Conservation (phyloP, 2,329 filamentous ascomycete genomes). For the Trichoderma endophyticum region DNA sequence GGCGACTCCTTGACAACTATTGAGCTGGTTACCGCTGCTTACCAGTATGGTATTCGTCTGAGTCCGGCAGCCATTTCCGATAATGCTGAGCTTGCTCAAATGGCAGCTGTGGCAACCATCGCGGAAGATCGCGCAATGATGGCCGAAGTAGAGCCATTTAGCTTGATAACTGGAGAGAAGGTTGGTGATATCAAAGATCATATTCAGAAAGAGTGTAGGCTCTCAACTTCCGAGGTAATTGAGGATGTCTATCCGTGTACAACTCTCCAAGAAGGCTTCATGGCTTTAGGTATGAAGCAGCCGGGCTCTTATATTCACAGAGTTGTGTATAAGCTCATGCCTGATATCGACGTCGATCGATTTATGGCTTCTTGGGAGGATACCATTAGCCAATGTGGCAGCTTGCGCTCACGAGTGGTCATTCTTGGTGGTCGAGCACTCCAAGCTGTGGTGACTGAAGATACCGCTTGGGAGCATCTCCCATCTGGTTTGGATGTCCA, state of each 20-base stretch:
- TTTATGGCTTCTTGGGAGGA: conserved; percentile 27
- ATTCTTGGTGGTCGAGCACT: background rate
- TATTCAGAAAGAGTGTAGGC: background rate
- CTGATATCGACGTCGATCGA: background rate
- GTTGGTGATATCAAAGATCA: background rate
- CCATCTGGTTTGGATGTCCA: background rate
- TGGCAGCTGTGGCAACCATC: conserved; percentile 10
- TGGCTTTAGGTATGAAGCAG: conserved; percentile 16
- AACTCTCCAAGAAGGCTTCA: conserved; percentile 14
- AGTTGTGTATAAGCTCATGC: background rate
- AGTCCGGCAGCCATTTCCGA: background rate
- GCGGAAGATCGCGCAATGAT: background rate
- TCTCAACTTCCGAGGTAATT: background rate
- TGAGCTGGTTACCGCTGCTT: conserved; percentile 13
- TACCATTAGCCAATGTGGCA: conserved; percentile 10
- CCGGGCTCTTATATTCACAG: conserved; percentile 16
- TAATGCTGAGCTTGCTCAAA: background rate
- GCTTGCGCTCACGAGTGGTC: conserved; percentile 16
- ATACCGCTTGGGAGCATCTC: background rate
- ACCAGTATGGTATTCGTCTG: conserved; percentile 12
- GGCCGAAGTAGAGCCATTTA: background rate
- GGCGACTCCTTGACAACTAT: conserved; percentile 14
- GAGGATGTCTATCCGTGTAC: conserved; percentile 18
- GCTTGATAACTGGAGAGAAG: background rate
- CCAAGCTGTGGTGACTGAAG: conserved; percentile 2